Base-by-base conservation (phyloP, 164 flowering plant species). In the Nymphaea thermarum region DNA sequence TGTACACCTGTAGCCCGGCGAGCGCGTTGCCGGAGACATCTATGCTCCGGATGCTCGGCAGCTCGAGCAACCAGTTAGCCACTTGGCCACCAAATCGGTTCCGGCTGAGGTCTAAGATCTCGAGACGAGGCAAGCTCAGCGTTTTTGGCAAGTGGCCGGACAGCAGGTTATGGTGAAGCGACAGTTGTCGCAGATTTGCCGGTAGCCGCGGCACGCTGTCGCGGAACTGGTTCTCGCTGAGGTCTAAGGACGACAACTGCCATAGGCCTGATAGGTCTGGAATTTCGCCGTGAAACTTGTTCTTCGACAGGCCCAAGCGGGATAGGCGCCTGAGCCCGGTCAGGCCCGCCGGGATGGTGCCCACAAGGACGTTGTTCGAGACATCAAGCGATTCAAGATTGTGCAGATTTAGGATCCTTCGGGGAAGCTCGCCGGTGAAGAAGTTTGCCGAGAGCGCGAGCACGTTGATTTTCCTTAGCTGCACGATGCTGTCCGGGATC, bases 381-480 rank as follows among this genome's bases (percentile, higher is more conserved):
- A 64, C 42, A 64, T 64, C 66, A 11, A 64, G 43, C 42, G 7
- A 7, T 42, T 64, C 43, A 42, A 64, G 42, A 7, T 43, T 36
- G 42, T 43, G 18, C 42, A 42, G 7, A 10, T 25, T 64, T 43
- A 43, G 4, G 42, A 64, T 18, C 11, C 44, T 44, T 5, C 10
- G 3, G 6, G 66, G 66, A 43, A 64, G 16, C 14, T 8, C 5
- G 66, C 66, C 66, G n/a, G 66, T 64, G 66, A 64, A 64, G 66
- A 41, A 36, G 66, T 64, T 64, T 7, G 10, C 44, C 12, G 66
- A 18, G 14, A 64, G 16, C 16, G 43, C 18, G 43, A 64, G 44
- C 43, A 14, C n/a, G 44, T 42, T 64, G 16, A 64, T 3, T 11
- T 64, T 64, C 8, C 42, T 64, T 2, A 64, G 44, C 43, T 42